phyloP scores from a whole-genome alignment of 2,329 filamentous ascomycete species.

The Monosporascus sp. region DNA sequence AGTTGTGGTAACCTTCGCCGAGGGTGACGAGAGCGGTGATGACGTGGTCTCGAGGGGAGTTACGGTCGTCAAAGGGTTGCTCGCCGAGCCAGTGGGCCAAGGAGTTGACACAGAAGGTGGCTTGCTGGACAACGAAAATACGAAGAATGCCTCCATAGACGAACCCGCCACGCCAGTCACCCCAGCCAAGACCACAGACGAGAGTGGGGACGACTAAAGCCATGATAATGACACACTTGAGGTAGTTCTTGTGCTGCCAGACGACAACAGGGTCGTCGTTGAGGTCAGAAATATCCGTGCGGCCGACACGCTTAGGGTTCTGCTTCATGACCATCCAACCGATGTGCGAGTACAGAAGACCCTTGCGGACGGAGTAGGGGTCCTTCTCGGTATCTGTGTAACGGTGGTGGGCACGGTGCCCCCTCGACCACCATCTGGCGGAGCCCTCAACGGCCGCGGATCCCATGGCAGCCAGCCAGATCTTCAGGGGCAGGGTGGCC shows the following conservation, averaged over 20 bases:
- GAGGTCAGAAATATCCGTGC: constrained; percentile 44
- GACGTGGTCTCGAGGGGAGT: constrained; percentile 63
- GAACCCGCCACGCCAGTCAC: constrained; percentile 42
- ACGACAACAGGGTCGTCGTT: constrained; percentile 45
- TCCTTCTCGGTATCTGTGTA: constrained; percentile 48
- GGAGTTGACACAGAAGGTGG: constrained; percentile 49
- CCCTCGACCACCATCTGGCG: constrained; percentile 43
- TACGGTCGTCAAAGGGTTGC: constrained; percentile 66
- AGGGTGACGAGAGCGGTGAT: constrained; percentile 63
- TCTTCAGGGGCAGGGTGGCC: constrained; percentile 35
- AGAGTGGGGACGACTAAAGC: constrained; percentile 41
- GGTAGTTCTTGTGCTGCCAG: constrained; percentile 43
- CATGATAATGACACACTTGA: constrained; percentile 42
- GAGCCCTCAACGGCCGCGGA: constrained; percentile 43
- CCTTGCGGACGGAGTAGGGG: constrained; percentile 47
- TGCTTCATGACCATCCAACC: constrained; percentile 51
- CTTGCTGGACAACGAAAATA: constrained; percentile 47
- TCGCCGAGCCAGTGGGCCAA: constrained; percentile 51
- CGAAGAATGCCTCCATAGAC: constrained; percentile 46
- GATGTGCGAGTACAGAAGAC: constrained; percentile 43
- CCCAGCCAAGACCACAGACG: constrained; percentile 41
- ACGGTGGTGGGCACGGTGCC: constrained; percentile 45
- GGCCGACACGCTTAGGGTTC: constrained; percentile 46
- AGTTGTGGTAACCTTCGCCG: constrained; percentile 68
- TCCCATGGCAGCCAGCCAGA: constrained; percentile 42